A percentile compares a stretch with the other conserved stretches of the same genome.
These are phyloP conservation scores for Favolaschia claudopus DNA, from an alignment of 768 basidiomycete genomes.

Conservation along the genomic window DNA sequence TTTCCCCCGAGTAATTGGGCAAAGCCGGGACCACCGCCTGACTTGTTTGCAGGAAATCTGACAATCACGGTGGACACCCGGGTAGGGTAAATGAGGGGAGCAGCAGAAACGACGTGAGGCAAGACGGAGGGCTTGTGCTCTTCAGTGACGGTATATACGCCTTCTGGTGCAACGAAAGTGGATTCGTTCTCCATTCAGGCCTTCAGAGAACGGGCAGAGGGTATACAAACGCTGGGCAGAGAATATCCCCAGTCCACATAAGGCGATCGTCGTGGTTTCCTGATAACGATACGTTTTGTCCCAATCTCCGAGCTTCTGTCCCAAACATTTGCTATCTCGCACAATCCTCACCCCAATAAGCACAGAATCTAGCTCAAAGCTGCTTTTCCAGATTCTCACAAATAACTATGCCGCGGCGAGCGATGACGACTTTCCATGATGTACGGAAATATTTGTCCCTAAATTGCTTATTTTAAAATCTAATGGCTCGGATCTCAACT, in stretches of 20 bases:
- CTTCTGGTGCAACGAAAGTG: conserved; percentile 89
- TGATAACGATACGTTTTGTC: too few relatives aligned
- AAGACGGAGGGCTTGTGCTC: conserved; percentile 76
- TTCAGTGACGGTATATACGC: conserved; percentile 88
- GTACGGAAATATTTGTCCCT: too few relatives aligned
- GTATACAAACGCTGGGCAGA: not conserved
- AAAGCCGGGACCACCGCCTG: conserved; percentile 64
- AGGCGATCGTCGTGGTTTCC: too few relatives aligned
- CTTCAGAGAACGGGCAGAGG: conserved; percentile 31
- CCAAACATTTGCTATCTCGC: conserved; percentile 29
- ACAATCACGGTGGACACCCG: conserved; percentile 68
- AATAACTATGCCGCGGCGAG: too few relatives aligned
- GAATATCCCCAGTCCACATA: not conserved
- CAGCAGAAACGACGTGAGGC: conserved; percentile 45
- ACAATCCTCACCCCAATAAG: not conserved
- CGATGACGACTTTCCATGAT: too few relatives aligned
- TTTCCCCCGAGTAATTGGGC: conserved; percentile 74
- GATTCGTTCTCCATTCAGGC: conserved; percentile 79
- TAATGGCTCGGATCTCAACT: conserved; percentile 56
- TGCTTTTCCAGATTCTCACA: too few relatives aligned
- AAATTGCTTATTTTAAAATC: too few relatives aligned
- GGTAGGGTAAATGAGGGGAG: conserved; percentile 60
- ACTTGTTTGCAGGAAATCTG: conserved; percentile 66
- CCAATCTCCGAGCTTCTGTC: too few relatives aligned
- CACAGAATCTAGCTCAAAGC: not conserved